Percentiles rank a stretch among this genome's conserved stretches.
phyloP scores from a whole-genome alignment of 495 filamentous ascomycete species.

The Astrocystis sublimbata region DNA sequence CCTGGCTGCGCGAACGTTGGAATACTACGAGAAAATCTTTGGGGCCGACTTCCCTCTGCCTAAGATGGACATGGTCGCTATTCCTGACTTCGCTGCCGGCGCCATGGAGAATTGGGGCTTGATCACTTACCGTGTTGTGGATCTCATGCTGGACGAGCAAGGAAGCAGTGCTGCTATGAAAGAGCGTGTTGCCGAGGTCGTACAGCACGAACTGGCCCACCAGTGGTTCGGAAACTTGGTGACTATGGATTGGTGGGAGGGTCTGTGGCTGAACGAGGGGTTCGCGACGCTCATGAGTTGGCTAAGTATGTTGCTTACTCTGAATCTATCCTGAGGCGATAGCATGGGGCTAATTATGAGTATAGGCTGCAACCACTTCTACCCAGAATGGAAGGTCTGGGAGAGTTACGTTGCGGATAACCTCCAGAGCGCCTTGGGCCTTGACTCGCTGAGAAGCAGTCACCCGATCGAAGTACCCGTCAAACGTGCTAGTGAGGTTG shows the following conservation, averaged over 20 bases:
- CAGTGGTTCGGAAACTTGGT: conserved; percentile 99
- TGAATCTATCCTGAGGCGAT: conserved; percentile 5
- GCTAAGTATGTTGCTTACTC: conserved; percentile 33
- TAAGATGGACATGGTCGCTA: conserved; percentile 99
- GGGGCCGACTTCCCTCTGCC: conserved; percentile 65
- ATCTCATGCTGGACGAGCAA: conserved; percentile 90
- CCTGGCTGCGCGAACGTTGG: conserved; percentile 65
- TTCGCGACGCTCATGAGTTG: conserved; percentile 84
- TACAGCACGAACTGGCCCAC: conserved; percentile 96
- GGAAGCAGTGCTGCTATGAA: conserved; percentile 87
- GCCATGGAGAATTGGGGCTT: conserved; percentile 99
- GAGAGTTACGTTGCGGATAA: conserved; percentile 89
- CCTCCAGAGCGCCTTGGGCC: conserved; percentile 79
- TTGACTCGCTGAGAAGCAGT: conserved; percentile 90
- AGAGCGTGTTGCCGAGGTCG: conserved; percentile 89
- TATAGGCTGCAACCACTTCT: conserved; percentile 78
- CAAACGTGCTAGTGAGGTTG: conserved; percentile 91
- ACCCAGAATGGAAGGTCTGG: conserved; percentile 99
- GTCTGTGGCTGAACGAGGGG: conserved; percentile 96
- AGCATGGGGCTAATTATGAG: conserved; percentile 33
- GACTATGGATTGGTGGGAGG: conserved; percentile 99
- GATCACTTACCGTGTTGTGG: conserved; percentile 91
- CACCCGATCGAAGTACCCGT: conserved; percentile 98
- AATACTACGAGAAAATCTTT: conserved; percentile 78
- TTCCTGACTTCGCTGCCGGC: conserved; percentile 89